Evolutionary conservation across 306 rosid genomes (phyloP).

Genomic region (Medicago truncatula): MtrunA17r5.0-ANR NC_053048.1:2531501-2532000

Average conservation of each 20-base stretch:
- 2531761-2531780: background rate
- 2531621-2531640: slow-evolving; percentile 84
- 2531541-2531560: slow-evolving; percentile 54
- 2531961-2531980: no score
- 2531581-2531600: slow-evolving; percentile 67
- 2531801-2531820: background rate
- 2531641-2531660: slow-evolving; percentile 85
- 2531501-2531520: slow-evolving; percentile 66
- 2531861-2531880: no score
- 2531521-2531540: slow-evolving; percentile 90
- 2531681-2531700: slow-evolving; percentile 74
- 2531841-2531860: no score
- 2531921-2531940: no score
- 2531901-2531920: no score
- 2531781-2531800: no score
- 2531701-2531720: slow-evolving; percentile 60
- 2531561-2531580: slow-evolving; percentile 73
- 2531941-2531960: no score
- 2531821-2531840: no score
- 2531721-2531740: background rate
- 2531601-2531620: slow-evolving; percentile 85
- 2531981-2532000: no score
- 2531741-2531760: background rate
- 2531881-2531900: no score
- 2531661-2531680: slow-evolving; percentile 66